Evolutionary conservation across 345 rosid genomes (phyloP), one percentile per base, ranked within the genome.

Genomic region (Passiflora organensis): DNA sequence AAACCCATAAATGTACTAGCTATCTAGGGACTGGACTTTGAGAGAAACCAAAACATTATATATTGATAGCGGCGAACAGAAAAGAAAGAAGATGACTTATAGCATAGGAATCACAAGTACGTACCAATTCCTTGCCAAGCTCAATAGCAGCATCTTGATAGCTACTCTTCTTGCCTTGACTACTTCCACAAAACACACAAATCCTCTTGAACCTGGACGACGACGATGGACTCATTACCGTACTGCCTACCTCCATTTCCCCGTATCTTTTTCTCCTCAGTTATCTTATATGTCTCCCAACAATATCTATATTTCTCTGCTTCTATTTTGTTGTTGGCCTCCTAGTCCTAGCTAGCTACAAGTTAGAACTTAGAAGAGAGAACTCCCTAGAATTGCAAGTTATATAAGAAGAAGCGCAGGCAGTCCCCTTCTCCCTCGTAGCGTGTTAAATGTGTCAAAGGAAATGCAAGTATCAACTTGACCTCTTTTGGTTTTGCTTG

Each of bases 171-270:
- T 85, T 85, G 39, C 97, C 97, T 17, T 84, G 73, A 65, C 95
- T 87, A 69, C 97, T 87, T 32, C 97, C 97, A 72, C 97, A 91
- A 60, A 91, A 91, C 68, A 91, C 97, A 74, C 97, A 91, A 48
- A 91, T 76, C 69, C 83, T 91, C 63, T 76, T 85, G 83, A 91
- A 91, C 69, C 59, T 77, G 14, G 73, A 69, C 58, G 54, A n/a
- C n/a, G n/a, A 28, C n/a, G 15, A 32, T n/a, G 48, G 64, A 44
- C 72, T 74, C 53, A 68, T 69, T 44, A 70, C 66, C 48, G 63
- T 10, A 17, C 65, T 59, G 52, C 64, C 72, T 14, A 21, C 63
- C 63, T 80, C 83, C 71, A 56, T 75, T 56, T n/a, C n/a, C n/a
- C n/a, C n/a, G n/a, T n/a, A n/a, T n/a, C n/a, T n/a, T n/a, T n/a